These are phyloP conservation scores for Talaromyces amestolkiae DNA, from an alignment of 2,329 filamentous ascomycete species.

Conservation along the genomic window DNA sequence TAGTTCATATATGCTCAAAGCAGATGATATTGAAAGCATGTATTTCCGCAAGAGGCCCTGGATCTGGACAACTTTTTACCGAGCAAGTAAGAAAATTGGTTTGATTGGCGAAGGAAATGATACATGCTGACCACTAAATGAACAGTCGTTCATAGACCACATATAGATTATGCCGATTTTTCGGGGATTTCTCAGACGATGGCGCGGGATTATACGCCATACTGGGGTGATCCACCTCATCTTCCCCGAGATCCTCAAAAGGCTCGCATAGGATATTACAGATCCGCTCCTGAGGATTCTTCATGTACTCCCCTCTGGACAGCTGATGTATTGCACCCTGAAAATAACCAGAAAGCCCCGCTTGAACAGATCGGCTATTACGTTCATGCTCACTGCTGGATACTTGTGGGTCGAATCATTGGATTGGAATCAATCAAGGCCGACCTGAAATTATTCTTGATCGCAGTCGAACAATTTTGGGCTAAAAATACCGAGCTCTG, in stretches of 20 bases:
- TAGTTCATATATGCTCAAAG: constrained; percentile 14
- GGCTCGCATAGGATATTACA: background rate
- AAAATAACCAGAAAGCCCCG: constrained; percentile 23
- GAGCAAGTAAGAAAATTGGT: constrained; percentile 8
- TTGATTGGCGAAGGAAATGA: background rate
- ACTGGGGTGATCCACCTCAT: background rate
- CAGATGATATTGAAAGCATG: constrained; percentile 14
- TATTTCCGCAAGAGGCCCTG: constrained; percentile 12
- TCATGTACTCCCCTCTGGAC: constrained; percentile 9
- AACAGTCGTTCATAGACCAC: constrained; percentile 17
- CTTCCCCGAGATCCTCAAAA: constrained; percentile 8
- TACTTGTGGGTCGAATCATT: constrained; percentile 22
- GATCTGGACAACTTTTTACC: constrained; percentile 11
- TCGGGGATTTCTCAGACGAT: constrained; percentile 12
- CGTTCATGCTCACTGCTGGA: constrained; percentile 23
- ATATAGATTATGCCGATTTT: constrained; percentile 14
- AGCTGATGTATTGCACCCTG: constrained; percentile 16
- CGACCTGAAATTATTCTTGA: constrained; percentile 18
- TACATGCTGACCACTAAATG: background rate
- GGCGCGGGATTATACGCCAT: no score
- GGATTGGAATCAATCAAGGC: constrained; percentile 18
- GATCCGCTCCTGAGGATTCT: background rate
- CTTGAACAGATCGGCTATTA: constrained; percentile 19
- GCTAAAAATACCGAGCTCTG: constrained; percentile 14
- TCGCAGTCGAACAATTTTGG: constrained; percentile 16